phyloP scores from a whole-genome alignment of 106 monocot species.

The Allium cepa region DNA sequence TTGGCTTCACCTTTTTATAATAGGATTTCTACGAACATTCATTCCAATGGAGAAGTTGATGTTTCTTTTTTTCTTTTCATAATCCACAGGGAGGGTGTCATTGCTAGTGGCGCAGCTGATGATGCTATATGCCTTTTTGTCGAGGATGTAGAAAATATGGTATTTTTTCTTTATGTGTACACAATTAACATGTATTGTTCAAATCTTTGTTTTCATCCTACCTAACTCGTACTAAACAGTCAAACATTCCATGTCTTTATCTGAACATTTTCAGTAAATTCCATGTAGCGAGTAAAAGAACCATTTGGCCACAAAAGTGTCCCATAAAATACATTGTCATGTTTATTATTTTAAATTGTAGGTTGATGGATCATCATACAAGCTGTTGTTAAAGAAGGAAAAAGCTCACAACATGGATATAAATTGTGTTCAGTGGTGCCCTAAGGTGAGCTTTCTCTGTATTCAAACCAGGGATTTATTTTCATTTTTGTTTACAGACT shows the following conservation, averaged over 20 bases:
- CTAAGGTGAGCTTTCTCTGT: constrained; percentile 22
- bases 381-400: constrained; percentile 53
- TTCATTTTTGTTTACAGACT: not conserved
- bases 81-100: constrained; percentile 44
- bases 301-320: not conserved
- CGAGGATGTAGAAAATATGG: constrained; percentile 36
- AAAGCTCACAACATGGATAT: constrained; percentile 78
- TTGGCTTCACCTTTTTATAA: not conserved
- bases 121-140: constrained; percentile 63
- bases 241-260: no score
- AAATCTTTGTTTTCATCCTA: no score
- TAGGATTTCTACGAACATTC: not conserved
- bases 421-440: constrained; percentile 55
- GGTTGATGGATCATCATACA: constrained; percentile 47
- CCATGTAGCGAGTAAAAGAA: no score
- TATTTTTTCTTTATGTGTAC: constrained; percentile 1
- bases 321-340: no score
- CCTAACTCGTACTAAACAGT: no score
- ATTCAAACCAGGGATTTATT: not conserved
- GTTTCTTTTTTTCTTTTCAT: not conserved
- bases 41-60: constrained; percentile 5
- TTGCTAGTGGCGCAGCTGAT: constrained; percentile 76
- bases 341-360: constrained; percentile 7
- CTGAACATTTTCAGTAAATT: no score
- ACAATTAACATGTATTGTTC: no score